Evolutionary conservation across 129 eudicot species (phyloP), one percentile per base, ranked within the genome.

Genomic region (Tanacetum coccineum): DNA sequence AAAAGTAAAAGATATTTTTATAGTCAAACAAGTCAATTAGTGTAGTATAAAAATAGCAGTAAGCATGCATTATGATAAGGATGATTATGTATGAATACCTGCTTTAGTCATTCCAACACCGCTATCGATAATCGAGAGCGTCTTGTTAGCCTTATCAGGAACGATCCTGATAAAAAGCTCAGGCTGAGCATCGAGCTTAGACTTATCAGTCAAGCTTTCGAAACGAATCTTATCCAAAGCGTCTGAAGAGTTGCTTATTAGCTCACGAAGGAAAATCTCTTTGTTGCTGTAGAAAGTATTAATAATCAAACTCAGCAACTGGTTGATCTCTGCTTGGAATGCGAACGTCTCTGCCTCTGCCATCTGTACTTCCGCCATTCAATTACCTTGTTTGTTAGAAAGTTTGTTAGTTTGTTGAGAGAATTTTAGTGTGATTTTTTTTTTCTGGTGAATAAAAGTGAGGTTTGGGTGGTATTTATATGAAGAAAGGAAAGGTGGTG

Each of bases 61-160:
- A n/a, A n/a, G n/a, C n/a, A n/a, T n/a, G n/a, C n/a, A n/a, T n/a
- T n/a, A n/a, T n/a, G n/a, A n/a, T n/a, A n/a, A n/a, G n/a, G n/a
- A n/a, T n/a, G n/a, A n/a, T n/a, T n/a, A n/a, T n/a, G n/a, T n/a
- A n/a, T n/a, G n/a, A n/a, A n/a, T n/a, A 90, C 97, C 97, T 82
- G 95, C 84, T 90, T 90, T 87, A 3, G 91, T 87, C 95, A 90
- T 90, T 56, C 97, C 97, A 51, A 90, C 40, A n/a, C 97, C 97
- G 30, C 95, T 90, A 76, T 90, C 97, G 28, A 84, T 90, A 51
- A 90, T 81, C 0, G 97, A 82, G 4, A 90, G 74, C 13, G 95
- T 90, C 72, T 90, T 90, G 74, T 87, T 90, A 9, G 70, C 89
- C 86, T 90, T 90, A 59, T 90, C 97, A 11, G 97, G 92, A 11